Conservation (phyloP, 495 filamentous ascomycete species). For the Penicillium simplicissimum region DNA sequence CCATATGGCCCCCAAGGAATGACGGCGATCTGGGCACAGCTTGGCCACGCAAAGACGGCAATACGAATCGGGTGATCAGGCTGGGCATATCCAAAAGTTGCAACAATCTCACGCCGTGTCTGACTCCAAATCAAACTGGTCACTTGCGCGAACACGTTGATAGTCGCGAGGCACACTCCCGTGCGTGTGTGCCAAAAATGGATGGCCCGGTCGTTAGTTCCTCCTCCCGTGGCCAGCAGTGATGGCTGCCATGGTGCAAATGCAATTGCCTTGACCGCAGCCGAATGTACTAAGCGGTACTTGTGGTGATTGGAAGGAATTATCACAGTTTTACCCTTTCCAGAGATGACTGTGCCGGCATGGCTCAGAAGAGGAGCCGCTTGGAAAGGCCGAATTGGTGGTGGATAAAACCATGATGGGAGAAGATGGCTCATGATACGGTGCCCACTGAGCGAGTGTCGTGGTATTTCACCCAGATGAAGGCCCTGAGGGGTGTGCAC, state of each 20-base stretch:
- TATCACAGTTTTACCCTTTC: conserved; percentile 30
- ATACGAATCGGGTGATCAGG: conserved; percentile 90
- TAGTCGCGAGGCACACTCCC: conserved; percentile 83
- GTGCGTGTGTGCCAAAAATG: conserved; percentile 92
- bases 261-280: conserved; percentile 94
- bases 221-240: conserved; percentile 87
- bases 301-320: conserved; percentile 58
- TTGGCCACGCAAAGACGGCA: conserved; percentile 94
- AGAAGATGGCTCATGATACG: conserved; percentile 30
- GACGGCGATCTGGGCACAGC: conserved; percentile 81
- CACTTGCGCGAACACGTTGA: conserved; percentile 90
- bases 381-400: conserved; percentile 17
- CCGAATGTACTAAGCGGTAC: conserved; percentile 74
- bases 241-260: conserved; percentile 95
- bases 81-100: conserved; percentile 94
- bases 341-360: conserved; percentile 33
- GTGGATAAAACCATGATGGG: conserved; percentile 32
- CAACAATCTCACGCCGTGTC: conserved; percentile 81
- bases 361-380: conserved; percentile 29
- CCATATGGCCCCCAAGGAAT: conserved; percentile 88
- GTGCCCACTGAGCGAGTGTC: conserved; percentile 24
- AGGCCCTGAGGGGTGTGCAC: conserved; percentile 26
- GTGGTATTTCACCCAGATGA: conserved; percentile 14
- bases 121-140: conserved; percentile 91
- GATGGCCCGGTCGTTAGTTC: conserved; percentile 90